Evolutionary conservation across 2,329 filamentous ascomycete species (phyloP).

Genomic region (Aureobasidium sp.): DNA sequence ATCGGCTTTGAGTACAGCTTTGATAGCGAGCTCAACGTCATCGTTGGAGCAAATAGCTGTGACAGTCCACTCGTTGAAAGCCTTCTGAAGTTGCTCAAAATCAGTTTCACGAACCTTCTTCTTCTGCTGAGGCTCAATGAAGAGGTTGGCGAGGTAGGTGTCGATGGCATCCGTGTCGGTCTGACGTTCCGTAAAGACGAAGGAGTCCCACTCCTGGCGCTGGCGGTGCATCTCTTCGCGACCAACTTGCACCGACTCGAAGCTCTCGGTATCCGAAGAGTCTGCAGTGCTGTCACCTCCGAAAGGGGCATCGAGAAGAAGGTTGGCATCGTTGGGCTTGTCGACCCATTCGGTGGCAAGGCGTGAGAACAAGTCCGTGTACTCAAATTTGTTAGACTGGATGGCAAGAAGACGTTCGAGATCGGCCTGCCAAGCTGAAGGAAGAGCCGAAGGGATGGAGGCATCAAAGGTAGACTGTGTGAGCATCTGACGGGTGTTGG

Average conservation of each 20-base stretch:
- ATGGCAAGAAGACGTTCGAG: constrained; percentile 34
- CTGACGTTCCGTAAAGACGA: constrained; percentile 45
- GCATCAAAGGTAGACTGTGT: constrained; percentile 14
- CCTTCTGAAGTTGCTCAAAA: constrained; percentile 27
- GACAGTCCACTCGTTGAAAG: constrained; percentile 21
- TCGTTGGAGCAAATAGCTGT: constrained; percentile 30
- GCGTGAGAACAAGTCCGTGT: constrained; percentile 39
- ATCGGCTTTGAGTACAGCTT: constrained; percentile 42
- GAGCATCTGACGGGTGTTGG: constrained; percentile 13
- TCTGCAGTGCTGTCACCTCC: not conserved
- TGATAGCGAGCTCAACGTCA: constrained; percentile 39
- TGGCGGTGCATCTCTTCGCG: constrained; percentile 36
- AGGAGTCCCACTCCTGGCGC: constrained; percentile 43
- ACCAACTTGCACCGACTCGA: constrained; percentile 32
- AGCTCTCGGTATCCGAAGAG: constrained; percentile 24
- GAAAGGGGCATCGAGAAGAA: constrained; percentile 13
- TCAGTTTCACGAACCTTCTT: constrained; percentile 9
- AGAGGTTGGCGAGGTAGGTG: constrained; percentile 45
- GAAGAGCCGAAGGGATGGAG: constrained; percentile 14
- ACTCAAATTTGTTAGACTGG: constrained; percentile 37
- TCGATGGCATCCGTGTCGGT: constrained; percentile 41
- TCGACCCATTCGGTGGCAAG: constrained; percentile 44
- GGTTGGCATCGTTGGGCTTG: constrained; percentile 21
- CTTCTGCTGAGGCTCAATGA: constrained; percentile 25
- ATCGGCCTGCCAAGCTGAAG: constrained; percentile 15